A percentile compares a stretch with the other conserved stretches of the same genome.
Evolutionary conservation across 2,329 filamentous ascomycete genomes (phyloP).

Genomic region (Ustulina deusta): DNA sequence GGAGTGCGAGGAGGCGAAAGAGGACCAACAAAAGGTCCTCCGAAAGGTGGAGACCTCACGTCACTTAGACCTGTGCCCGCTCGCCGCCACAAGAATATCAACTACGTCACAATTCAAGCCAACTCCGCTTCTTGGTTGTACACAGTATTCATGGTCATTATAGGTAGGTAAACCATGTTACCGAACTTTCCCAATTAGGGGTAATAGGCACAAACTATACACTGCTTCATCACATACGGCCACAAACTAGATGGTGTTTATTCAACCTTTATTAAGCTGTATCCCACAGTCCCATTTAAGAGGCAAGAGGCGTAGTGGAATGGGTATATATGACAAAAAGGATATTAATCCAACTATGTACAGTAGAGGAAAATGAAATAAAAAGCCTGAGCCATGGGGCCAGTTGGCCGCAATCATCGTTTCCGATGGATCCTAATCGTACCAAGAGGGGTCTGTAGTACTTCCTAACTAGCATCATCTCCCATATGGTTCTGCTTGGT

Average conservation of each 20-base stretch:
- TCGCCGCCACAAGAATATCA: no score
- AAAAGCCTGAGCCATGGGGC: neutral
- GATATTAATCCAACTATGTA: slow-evolving; percentile 25
- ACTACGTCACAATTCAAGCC: no score
- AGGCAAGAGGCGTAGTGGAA: neutral
- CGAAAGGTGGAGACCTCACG: no score
- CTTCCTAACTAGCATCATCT: slow-evolving; percentile 35
- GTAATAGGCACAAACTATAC: neutral
- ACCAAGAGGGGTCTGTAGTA: neutral
- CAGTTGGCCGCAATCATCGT: neutral
- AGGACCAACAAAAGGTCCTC: no score
- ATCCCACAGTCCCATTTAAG: neutral
- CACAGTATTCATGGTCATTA: neutral
- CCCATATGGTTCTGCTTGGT: slow-evolving; percentile 43
- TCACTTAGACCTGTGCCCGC: no score
- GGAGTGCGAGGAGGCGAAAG: no score
- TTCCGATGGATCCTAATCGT: slow-evolving; percentile 9
- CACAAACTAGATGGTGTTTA: neutral
- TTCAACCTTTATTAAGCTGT: slow-evolving; percentile 3
- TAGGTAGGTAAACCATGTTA: neutral
- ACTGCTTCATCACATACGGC: neutral
- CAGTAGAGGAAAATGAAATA: slow-evolving; percentile 6
- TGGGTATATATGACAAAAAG: slow-evolving; percentile 32
- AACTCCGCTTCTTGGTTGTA: no score
- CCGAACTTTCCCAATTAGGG: neutral